Evolutionary conservation across 2,329 filamentous ascomycete species (phyloP), one percentile per base, ranked within the genome.

Genomic region (Trichoderma simmonsii): DNA sequence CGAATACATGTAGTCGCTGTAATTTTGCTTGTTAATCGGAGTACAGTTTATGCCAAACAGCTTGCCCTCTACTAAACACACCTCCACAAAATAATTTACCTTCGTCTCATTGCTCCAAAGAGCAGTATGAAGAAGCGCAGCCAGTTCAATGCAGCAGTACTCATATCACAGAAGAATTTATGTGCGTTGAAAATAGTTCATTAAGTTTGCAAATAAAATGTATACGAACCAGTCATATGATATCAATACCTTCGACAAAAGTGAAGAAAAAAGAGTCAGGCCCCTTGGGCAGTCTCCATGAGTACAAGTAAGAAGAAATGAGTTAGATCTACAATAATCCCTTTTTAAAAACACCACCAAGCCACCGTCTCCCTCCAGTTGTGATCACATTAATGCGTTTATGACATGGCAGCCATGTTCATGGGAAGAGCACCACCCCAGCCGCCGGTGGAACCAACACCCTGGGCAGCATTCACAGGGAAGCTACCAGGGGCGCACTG

Each of bases 171-270:
- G 48, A 24, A 12, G n/a, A n/a, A 21, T 18, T 51, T 11, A 54
- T 2, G 21, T 24, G 48, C 48, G 21, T 54, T 24, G 48, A 54
- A 24, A 54, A 54, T 54, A 54, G 21, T 54, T 71, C 69, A 71
- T 71, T 71, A 71, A 54, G 73, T 75, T 30, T 72, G 77, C 81
- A 83, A 80, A 79, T 80, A 82, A 79, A 80, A 82, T 81, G 80
- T 81, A 85, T 86, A 86, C 84, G 83, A 86, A 79, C 85, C 85
- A 86, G 85, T 84, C 84, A 85, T 85, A 83, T 81, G 77, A 75
- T 73, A 63, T 73, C 60, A 72, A 74, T 74, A 76, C 79, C 79
- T 79, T 78, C 77, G 78, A 78, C 77, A 79, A 78, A 77, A 71
- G 28, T 51, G 36, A 71, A 74, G 74, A 76, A 77, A 74, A 74